Conservation (phyloP, 495 filamentous ascomycete genomes). For the Amphirosellinia nigrospora region DNA sequence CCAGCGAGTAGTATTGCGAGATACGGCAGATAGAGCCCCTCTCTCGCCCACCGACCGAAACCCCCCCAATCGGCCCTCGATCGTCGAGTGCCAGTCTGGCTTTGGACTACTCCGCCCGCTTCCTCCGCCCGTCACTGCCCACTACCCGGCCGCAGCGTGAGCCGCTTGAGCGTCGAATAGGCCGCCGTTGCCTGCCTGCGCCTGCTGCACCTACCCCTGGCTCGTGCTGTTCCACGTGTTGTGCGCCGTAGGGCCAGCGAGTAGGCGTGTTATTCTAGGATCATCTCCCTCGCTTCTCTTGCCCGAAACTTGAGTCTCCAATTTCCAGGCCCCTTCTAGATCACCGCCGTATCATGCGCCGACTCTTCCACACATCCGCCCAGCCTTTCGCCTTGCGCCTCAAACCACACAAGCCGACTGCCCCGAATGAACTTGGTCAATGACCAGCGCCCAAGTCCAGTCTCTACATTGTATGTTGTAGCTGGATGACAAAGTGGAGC, state of each 20-base stretch:
- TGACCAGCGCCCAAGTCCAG: conserved; percentile 7
- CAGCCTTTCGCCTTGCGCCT: conserved; percentile 18
- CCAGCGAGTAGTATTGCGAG: conserved; percentile 18
- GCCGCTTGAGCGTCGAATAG: conserved; percentile 21
- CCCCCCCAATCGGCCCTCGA: background rate
- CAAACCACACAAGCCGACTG: background rate
- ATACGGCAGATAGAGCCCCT: conserved; percentile 14
- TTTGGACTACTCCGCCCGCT: conserved; percentile 23
- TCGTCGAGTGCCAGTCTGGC: conserved; percentile 10
- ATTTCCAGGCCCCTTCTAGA: conserved; percentile 24
- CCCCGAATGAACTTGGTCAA: conserved; percentile 21
- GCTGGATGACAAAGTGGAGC: conserved; percentile 18
- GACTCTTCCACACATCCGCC: conserved; percentile 22
- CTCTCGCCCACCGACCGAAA: background rate
- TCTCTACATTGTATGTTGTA: conserved; percentile 8
- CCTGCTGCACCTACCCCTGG: conserved; percentile 27
- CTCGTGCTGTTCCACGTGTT: conserved; percentile 26
- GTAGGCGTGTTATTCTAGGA: conserved; percentile 15
- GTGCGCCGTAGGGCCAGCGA: conserved; percentile 26
- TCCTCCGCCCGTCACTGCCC: conserved; percentile 15
- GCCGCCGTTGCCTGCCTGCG: conserved; percentile 20
- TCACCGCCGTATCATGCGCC: conserved; percentile 24
- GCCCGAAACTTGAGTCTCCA: conserved; percentile 14
- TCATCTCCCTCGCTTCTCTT: conserved; percentile 19
- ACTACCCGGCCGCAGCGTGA: background rate